phyloP scores from a whole-genome alignment of 31 red algal genomes.

The Asparagopsis taxiformis region DNA sequence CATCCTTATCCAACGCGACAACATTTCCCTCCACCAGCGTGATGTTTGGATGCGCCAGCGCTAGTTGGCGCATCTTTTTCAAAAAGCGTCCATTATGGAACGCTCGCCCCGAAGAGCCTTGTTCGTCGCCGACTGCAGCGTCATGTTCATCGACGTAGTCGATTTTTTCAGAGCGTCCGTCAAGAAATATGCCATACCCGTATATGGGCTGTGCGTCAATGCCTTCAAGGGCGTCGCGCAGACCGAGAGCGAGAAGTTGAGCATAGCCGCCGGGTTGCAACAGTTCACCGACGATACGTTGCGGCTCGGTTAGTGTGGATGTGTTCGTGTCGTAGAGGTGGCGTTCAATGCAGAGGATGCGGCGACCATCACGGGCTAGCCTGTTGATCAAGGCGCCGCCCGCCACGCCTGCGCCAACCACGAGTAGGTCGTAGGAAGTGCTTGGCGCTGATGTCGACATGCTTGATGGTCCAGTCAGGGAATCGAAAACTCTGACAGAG shows the following conservation, averaged over 20 bases:
- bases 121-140: background rate
- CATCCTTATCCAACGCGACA: constrained; percentile 50
- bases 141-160: constrained; percentile 45
- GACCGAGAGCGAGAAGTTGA: constrained; percentile 69
- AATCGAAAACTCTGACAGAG: background rate
- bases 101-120: constrained; percentile 33
- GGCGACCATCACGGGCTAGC: constrained; percentile 80
- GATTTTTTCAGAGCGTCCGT: constrained; percentile 56
- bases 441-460: background rate
- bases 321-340: constrained; percentile 20
- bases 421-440: constrained; percentile 75
- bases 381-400: constrained; percentile 88
- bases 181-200: constrained; percentile 96
- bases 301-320: constrained; percentile 47
- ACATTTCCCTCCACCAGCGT: constrained; percentile 83
- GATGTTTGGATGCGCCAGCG: constrained; percentile 44
- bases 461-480: background rate
- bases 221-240: constrained; percentile 67
- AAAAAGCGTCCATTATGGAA: constrained; percentile 99
- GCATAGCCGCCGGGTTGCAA: constrained; percentile 90
- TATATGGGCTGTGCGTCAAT: constrained; percentile 91
- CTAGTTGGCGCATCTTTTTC: constrained; percentile 76
- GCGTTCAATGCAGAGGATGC: constrained; percentile 87
- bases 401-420: constrained; percentile 96
- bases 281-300: constrained; percentile 94